Percentiles rank a stretch among this genome's conserved stretches.
Conservation (phyloP, 1,284 basidiomycete species). For the Neonothopanus nambi region DNA sequence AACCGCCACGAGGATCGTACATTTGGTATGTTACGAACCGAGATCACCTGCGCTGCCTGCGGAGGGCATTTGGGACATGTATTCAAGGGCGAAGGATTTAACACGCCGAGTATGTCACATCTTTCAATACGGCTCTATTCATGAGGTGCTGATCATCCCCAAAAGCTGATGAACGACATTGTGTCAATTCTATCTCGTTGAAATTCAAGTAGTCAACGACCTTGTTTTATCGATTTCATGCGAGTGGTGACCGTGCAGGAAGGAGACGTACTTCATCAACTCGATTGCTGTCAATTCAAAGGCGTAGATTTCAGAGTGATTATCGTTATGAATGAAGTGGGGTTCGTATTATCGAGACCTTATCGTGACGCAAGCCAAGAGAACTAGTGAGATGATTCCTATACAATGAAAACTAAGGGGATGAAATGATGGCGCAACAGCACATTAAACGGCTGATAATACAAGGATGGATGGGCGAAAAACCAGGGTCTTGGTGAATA, state of each 20-base stretch:
- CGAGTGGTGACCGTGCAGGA: too few relatives aligned
- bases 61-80: constrained; percentile 93
- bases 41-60: constrained; percentile 83
- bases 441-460: too few relatives aligned
- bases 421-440: neutral
- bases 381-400: constrained; percentile 8
- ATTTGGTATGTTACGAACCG: constrained; percentile 61
- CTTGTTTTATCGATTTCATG: neutral
- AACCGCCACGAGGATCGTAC: constrained; percentile 63
- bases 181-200: constrained; percentile 89
- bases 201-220: constrained; percentile 65
- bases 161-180: constrained; percentile 82
- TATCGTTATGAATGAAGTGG: too few relatives aligned
- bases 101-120: constrained; percentile 64
- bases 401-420: constrained; percentile 1
- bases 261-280: too few relatives aligned
- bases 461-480: constrained; percentile 15
- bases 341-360: constrained; percentile 9
- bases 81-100: constrained; percentile 87
- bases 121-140: constrained; percentile 28
- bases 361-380: constrained; percentile 10
- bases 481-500: constrained; percentile 16
- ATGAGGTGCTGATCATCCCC: constrained; percentile 17
- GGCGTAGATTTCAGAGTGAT: too few relatives aligned
- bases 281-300: too few relatives aligned